phyloP scores from a whole-genome alignment of 768 basidiomycete genomes.

The Lentinula aciculospora region DNA sequence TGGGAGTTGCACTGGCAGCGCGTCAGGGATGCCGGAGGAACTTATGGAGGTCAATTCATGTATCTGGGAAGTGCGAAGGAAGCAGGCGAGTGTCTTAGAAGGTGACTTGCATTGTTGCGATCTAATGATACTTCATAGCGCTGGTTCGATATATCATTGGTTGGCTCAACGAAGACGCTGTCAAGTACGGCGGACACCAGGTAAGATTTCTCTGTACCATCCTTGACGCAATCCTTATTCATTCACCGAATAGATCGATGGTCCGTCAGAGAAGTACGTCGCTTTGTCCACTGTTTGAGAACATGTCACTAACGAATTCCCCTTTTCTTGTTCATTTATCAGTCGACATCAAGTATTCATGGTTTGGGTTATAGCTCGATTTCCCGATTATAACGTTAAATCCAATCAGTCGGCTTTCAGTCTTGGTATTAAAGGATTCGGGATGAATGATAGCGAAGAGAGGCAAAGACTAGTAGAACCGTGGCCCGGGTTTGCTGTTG shows the following conservation, averaged over 20 bases:
- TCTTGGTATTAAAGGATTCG: neutral
- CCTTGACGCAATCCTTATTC: neutral
- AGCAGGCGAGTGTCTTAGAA: slow-evolving; percentile 15
- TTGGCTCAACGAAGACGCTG: slow-evolving; percentile 35
- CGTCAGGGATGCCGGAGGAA: slow-evolving; percentile 25
- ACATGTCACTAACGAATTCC: neutral
- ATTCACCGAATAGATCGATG: neutral
- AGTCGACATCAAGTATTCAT: neutral
- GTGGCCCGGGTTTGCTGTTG: no score
- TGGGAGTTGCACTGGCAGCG: slow-evolving; percentile 27
- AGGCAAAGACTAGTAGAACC: neutral
- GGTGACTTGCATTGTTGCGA: no score
- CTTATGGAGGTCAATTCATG: slow-evolving; percentile 29
- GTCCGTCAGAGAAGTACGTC: slow-evolving; percentile 1
- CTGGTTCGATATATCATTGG: slow-evolving; percentile 27
- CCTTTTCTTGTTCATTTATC: no score
- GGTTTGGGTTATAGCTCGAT: neutral
- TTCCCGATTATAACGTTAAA: neutral
- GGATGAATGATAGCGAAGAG: neutral
- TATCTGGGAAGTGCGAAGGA: slow-evolving; percentile 25
- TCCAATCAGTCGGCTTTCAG: neutral
- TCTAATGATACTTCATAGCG: slow-evolving; percentile 10
- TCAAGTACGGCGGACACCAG: slow-evolving; percentile 32
- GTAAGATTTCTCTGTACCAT: slow-evolving; percentile 8
- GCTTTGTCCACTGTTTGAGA: neutral